Base-by-base conservation (phyloP, 352 stramenopile species). In the Phytophthora colocasiae region DNA sequence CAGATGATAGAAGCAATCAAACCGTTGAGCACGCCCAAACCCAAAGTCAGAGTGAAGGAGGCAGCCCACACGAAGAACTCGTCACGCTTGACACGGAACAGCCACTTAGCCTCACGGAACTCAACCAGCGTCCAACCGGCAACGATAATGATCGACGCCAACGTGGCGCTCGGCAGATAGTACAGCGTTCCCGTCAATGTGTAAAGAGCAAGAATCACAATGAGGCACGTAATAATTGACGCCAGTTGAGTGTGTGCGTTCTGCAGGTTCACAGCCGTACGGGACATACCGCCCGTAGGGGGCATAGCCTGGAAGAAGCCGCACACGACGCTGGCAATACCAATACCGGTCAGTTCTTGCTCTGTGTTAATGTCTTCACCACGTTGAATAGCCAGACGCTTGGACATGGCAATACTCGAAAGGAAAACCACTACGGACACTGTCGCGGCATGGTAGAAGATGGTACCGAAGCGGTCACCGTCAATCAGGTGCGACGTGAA, bases 81-180 rank as follows among this genome's bases (percentile, higher is more conserved):
- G 26, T 68, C 50, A 8, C 59, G 49, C 32, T 67, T 67, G 26
- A 67, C 59, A 19, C 48, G 58, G 34, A 29, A 66, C 40, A 67
- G 38, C 49, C 59, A 62, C 29, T 68, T 68, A n/a, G 59, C 59
- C 50, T 68, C 59, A 15, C 40, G 43, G 34, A 68, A 55, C 43
- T 68, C 59, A 9, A 62, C 51, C 24, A 68, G n/a, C 2, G 50
- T 39, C 51, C 51, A 68, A 17, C 59, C 59, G 17, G 59, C 59
- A 43, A 68, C 59, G 29, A 68, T 68, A 39, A 68, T 68, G 34
- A 62, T 68, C 26, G 59, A 68, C n/a, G 59, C 59, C 17, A 68
- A 29, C 6, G 41, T 62, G 11, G 59, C 59, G 8, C 44, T 68
- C 17, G 59, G 59, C 34, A 68, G 32, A 51, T 68, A 68, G 12